Conservation (phyloP, 208 protist species). For the Strigomonas oncopelti region DNA sequence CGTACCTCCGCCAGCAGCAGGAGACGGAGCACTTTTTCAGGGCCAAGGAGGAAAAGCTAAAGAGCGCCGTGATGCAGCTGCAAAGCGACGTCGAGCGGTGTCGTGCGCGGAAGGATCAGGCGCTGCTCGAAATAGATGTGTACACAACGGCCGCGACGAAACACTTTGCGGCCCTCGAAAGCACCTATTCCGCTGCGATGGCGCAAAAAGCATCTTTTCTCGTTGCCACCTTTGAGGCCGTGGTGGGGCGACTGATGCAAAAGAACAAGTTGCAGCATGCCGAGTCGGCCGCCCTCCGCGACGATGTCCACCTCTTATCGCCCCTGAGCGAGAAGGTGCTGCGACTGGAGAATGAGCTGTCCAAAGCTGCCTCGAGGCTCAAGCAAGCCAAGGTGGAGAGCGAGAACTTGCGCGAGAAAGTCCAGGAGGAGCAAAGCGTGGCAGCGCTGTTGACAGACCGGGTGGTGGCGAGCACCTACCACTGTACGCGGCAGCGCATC, state of each 20-base stretch:
- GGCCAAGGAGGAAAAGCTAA: conserved; percentile 29
- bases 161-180: background rate
- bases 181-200: background rate
- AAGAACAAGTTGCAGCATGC: conserved; percentile 12
- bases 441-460: conserved; percentile 17
- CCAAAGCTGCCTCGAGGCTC: conserved; percentile 12
- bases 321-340: conserved; percentile 33
- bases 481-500: conserved; percentile 11
- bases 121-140: background rate
- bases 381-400: conserved; percentile 13
- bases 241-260: conserved; percentile 19
- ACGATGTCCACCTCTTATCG: conserved; percentile 23
- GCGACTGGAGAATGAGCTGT: conserved; percentile 20
- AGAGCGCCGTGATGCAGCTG: conserved; percentile 11
- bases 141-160: background rate
- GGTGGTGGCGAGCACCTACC: background rate
- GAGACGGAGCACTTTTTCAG: conserved; percentile 31
- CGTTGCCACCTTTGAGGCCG: conserved; percentile 8
- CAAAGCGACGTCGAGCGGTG: conserved; percentile 12
- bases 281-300: conserved; percentile 14
- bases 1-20: conserved; percentile 58
- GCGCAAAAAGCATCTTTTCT: background rate
- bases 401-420: background rate
- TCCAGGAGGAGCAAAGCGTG: conserved; percentile 2
- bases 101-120: background rate